Base-by-base conservation (phyloP, 2,329 filamentous ascomycete genomes). In the Aspergillus pseudoviridinutans region DNA sequence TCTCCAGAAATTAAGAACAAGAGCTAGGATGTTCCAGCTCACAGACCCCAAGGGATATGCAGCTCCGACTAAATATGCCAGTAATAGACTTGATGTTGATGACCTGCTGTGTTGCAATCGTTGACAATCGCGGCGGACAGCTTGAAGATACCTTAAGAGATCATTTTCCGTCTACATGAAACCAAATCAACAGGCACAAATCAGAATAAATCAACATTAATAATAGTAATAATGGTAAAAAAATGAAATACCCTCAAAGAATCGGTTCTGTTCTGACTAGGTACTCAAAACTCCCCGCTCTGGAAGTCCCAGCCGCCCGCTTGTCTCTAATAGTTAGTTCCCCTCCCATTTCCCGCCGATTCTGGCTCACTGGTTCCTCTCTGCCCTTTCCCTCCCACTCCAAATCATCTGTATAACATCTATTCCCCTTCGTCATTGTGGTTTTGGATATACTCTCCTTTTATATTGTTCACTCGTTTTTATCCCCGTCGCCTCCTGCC, bases 391-490 rank as follows among this genome's bases (percentile, higher is more conserved):
- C 59, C 56, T 55, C 57, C 50, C 52, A 35, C 56, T 61, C 50
- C 52, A 46, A 29, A 38, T 53, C 44, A 51, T 59, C 61, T 71
- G 67, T 70, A 71, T 66, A 69, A 66, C 69, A 69, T 46, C 61
- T 61, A 59, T 58, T 65, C 59, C 60, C 54, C 51, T 63, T 62
- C 61, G 46, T 57, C 60, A 47, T 58, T 55, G 54, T 61, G 58
- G 46, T 63, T 58, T 41, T 22, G 27, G 27, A 38, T 50, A 53
- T 50, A 44, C 49, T 52, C 46, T 55, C 58, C 47, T 58, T 56
- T 29, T 49, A 52, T 60, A 51, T 54, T 49, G 49, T 60, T 58
- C 62, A 64, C 57, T 72, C 70, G 61, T 71, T 72, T 72, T 60
- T 57, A 57, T 56, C 54, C 55, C 51, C 53, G 27, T 41, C 51